phyloP scores from a whole-genome alignment of 345 rosid species.

The Kernera saxatilis region DNA sequence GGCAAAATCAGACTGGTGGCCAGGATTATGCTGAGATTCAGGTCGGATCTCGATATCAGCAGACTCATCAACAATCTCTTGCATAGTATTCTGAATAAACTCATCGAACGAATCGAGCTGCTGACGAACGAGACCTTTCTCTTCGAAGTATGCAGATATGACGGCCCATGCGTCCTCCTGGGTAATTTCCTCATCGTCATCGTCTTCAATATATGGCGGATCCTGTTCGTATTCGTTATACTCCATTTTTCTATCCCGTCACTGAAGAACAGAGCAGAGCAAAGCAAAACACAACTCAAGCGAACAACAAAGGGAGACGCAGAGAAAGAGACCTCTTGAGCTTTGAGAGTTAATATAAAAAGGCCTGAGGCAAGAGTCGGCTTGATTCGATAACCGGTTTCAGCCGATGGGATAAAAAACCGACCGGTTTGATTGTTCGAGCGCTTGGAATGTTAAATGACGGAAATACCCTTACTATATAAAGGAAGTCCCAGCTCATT shows the following conservation, averaged over 20 bases:
- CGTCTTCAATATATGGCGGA: constrained; percentile 43
- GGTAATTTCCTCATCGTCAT: constrained; percentile 73
- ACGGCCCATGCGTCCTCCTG: constrained; percentile 98
- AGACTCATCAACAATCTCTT: constrained; percentile 90
- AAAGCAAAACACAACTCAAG: not conserved
- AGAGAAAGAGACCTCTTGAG: not conserved
- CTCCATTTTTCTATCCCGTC: constrained; percentile 38
- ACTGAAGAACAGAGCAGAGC: not conserved
- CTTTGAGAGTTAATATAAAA: not conserved
- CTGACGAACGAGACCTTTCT: constrained; percentile 90
- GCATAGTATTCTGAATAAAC: constrained; percentile 97
- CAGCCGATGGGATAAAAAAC: not conserved
- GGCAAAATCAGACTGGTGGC: constrained; percentile 85
- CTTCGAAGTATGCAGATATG: constrained; percentile 92
- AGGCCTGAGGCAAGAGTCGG: not conserved
- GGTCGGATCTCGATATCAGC: constrained; percentile 96
- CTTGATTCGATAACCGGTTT: not conserved
- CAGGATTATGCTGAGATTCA: constrained; percentile 96
- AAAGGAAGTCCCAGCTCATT: not conserved
- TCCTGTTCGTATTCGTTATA: constrained; percentile 57
- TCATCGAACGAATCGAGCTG: constrained; percentile 95
- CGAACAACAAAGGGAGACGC: not conserved
- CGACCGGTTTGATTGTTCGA: not conserved
- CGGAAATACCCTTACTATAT: not conserved
- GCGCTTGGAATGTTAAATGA: not conserved